Base-by-base conservation (phyloP, 805 yeast species). In the Candida sithepensis region DNA sequence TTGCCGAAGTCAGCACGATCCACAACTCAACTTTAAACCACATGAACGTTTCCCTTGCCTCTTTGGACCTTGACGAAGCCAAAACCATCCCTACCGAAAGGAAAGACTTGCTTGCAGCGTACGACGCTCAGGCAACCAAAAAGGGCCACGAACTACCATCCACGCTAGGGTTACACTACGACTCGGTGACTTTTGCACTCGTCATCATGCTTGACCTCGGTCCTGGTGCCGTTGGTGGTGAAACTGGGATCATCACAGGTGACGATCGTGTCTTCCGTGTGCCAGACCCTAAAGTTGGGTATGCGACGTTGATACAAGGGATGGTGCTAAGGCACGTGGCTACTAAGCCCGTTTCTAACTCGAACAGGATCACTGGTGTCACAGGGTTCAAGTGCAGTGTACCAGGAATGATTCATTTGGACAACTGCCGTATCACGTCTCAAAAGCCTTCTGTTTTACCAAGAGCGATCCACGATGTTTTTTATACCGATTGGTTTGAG, bases 1-100 rank as follows among this genome's bases (percentile, higher is more conserved):
- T 73, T 26, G n/a, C n/a, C n/a, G 75, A 74, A 18, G 64, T 75
- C 48, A 70, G 69, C 45, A 60, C 70, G 10, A 65, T 74, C 20
- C 70, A 72, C 70, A 80, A 78, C 50, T 76, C 71, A 51, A 83
- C 79, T 57, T 66, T 75, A 41, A 81, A 76, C 16, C 79, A 75
- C 45, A 65, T 72, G 34, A 80, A 80, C 57, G 63, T 75, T 22
- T 70, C 74, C 1, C 61, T 77, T 50, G 74, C 64, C 14, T 48
- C 61, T 26, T 37, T 42, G 32, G 54, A 58, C 39, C 55, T 49
- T 5, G 52, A 51, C 26, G 64, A 59, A 16, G 24, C 46, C 6
- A 38, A 44, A 19, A 26, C 43, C 10, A 41, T 28, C 5, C 52
- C 46, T 4, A 39, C 43, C 19, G 49, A 55, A 8, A 43, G 51